phyloP scores from a whole-genome alignment of 768 basidiomycete genomes.

The Rhodosporidiobolus sp. region DNA sequence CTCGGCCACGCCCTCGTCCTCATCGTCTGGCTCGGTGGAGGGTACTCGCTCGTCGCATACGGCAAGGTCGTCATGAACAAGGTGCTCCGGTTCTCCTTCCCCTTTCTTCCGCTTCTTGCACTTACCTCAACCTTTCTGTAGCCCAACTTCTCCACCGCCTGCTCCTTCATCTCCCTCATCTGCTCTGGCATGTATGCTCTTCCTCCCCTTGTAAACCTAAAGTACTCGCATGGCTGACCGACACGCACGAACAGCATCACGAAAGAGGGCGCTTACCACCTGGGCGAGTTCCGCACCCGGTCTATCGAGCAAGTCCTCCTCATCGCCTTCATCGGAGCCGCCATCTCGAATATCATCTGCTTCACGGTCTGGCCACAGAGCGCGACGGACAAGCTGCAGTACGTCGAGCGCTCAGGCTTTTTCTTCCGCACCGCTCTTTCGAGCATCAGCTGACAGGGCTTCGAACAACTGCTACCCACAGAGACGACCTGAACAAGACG shows the following conservation, averaged over 20 bases:
- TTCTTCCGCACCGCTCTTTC: neutral
- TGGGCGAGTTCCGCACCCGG: slow-evolving; percentile 37
- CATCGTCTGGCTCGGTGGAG: slow-evolving; percentile 70
- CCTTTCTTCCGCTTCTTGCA: neutral
- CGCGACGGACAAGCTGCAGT: slow-evolving; percentile 75
- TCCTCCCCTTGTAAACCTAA: neutral
- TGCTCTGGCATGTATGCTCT: slow-evolving; percentile 25
- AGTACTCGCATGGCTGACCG: neutral
- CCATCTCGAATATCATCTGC: slow-evolving; percentile 79
- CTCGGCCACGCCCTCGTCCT: slow-evolving; percentile 71
- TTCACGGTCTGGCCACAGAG: slow-evolving; percentile 77
- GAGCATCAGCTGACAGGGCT: neutral
- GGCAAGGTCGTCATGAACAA: slow-evolving; percentile 87
- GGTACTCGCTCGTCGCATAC: slow-evolving; percentile 80
- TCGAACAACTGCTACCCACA: slow-evolving; percentile 8
- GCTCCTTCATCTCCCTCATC: slow-evolving; percentile 52
- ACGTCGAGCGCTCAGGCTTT: neutral
- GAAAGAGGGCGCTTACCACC: slow-evolving; percentile 42
- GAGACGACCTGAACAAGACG: slow-evolving; percentile 63
- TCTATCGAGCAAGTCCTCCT: slow-evolving; percentile 39
- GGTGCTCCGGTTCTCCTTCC: slow-evolving; percentile 84
- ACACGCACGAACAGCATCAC: slow-evolving; percentile 27
- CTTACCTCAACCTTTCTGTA: neutral
- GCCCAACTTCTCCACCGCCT: slow-evolving; percentile 43
- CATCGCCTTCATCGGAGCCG: slow-evolving; percentile 71